phyloP scores from a whole-genome alignment of 2,329 filamentous ascomycete species.

The Aspergillus pseudonomiae region DNA sequence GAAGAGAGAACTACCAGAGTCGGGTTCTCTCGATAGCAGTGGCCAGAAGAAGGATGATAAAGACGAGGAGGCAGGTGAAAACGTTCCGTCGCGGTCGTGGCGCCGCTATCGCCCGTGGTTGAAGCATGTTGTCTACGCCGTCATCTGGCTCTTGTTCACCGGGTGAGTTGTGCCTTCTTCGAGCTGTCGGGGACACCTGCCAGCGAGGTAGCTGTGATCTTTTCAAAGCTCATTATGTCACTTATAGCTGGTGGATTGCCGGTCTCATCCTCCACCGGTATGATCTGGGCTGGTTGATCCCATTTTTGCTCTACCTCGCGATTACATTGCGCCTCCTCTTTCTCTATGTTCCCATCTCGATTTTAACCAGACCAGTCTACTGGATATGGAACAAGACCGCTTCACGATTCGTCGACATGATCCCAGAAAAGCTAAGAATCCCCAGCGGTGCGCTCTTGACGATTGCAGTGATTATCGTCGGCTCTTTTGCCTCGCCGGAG shows the following conservation, averaged over 20 bases:
- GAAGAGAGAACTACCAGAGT: conserved; percentile 10
- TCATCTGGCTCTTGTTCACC: conserved; percentile 55
- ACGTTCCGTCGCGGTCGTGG: conserved; percentile 33
- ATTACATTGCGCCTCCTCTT: conserved; percentile 75
- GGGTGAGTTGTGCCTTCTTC: conserved; percentile 46
- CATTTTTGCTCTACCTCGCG: conserved; percentile 78
- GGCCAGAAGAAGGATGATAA: conserved; percentile 28
- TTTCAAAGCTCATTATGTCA: conserved; percentile 15
- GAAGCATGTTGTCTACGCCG: conserved; percentile 49
- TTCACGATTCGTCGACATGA: conserved; percentile 59
- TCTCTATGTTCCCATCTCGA: conserved; percentile 69
- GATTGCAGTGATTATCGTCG: conserved; percentile 74
- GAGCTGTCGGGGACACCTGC: background rate
- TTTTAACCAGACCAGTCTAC: conserved; percentile 68
- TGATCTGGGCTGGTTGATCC: conserved; percentile 79
- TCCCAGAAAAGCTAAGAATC: conserved; percentile 68
- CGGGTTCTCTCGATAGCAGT: conserved; percentile 46
- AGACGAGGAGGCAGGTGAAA: conserved; percentile 47
- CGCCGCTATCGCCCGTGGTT: conserved; percentile 19
- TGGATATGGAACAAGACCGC: conserved; percentile 69
- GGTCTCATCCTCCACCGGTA: conserved; percentile 71
- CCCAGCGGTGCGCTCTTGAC: conserved; percentile 65
- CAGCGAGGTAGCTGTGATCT: conserved; percentile 2
- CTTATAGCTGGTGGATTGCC: conserved; percentile 72
- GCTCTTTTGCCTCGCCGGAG: conserved; percentile 74